Conservation (phyloP, 768 basidiomycete species). For the Lactarius evosmus region DNA sequence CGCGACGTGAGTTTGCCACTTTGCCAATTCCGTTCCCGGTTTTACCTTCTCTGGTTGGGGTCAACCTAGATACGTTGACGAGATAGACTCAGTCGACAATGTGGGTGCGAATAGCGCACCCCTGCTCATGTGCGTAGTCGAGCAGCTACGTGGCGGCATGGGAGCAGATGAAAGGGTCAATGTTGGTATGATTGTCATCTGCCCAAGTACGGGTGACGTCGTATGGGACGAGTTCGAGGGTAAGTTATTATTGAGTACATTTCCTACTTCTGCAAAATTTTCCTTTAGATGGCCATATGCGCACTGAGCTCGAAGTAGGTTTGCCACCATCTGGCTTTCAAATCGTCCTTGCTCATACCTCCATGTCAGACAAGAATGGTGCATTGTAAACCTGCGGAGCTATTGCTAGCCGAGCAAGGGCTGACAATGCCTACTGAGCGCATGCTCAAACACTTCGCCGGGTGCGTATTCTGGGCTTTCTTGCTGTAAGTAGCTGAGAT, state of each 20-base stretch:
- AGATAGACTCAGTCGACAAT: slow-evolving; percentile 65
- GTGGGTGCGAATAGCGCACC: slow-evolving; percentile 54
- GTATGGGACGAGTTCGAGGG: slow-evolving; percentile 91
- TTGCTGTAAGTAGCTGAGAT: neutral
- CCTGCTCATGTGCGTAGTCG: slow-evolving; percentile 74
- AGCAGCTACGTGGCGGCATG: slow-evolving; percentile 44
- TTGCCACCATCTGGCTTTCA: neutral
- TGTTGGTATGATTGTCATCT: slow-evolving; percentile 74
- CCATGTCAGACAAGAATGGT: slow-evolving; percentile 71
- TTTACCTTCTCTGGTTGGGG: neutral
- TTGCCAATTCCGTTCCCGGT: neutral
- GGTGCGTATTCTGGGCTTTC: slow-evolving; percentile 39
- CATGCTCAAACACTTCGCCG: slow-evolving; percentile 67
- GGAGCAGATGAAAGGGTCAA: slow-evolving; percentile 44
- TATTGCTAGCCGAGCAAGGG: slow-evolving; percentile 59
- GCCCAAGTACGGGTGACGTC: slow-evolving; percentile 88
- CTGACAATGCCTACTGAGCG: slow-evolving; percentile 71
- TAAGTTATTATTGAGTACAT: slow-evolving; percentile 31
- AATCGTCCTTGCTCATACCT: neutral
- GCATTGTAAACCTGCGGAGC: slow-evolving; percentile 79
- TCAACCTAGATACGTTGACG: slow-evolving; percentile 82
- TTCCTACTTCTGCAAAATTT: slow-evolving; percentile 12
- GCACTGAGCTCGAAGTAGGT: slow-evolving; percentile 81
- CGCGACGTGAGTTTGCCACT: slow-evolving; percentile 61
- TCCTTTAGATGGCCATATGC: slow-evolving; percentile 67